Evolutionary conservation across 2,329 filamentous ascomycete genomes (phyloP).

Genomic region (Whalleya microplaca): DNA sequence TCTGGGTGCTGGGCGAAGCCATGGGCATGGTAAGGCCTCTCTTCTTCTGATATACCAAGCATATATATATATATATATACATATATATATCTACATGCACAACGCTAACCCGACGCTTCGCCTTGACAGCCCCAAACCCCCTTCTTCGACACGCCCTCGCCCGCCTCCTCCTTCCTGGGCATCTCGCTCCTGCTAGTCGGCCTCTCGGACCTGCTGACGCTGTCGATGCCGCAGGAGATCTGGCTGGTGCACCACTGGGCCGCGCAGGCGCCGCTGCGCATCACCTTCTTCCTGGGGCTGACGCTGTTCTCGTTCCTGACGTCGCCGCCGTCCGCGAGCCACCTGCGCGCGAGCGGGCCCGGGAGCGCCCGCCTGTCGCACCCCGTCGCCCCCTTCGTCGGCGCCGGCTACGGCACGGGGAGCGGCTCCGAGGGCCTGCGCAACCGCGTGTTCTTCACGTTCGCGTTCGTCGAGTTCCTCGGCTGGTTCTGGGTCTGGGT

Average conservation of each 20-base stretch:
- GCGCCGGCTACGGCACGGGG: slow-evolving; percentile 42
- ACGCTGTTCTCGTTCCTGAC: slow-evolving; percentile 57
- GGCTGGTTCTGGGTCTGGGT: slow-evolving; percentile 87
- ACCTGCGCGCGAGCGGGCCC: slow-evolving; percentile 46
- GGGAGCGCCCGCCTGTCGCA: slow-evolving; percentile 37
- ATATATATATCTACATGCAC: not conserved
- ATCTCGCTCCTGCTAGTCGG: slow-evolving; percentile 66
- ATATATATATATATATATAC: not conserved
- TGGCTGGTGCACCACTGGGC: slow-evolving; percentile 66
- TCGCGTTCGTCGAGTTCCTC: slow-evolving; percentile 81
- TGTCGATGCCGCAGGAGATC: slow-evolving; percentile 71
- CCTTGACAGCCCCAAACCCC: slow-evolving; percentile 68
- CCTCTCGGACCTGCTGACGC: slow-evolving; percentile 65
- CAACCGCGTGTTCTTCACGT: slow-evolving; percentile 84
- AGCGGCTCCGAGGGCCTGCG: slow-evolving; percentile 70
- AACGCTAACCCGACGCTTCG: not conserved
- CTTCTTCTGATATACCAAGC: not conserved
- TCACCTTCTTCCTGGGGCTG: slow-evolving; percentile 57
- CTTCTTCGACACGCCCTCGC: slow-evolving; percentile 68
- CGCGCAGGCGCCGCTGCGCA: slow-evolving; percentile 61
- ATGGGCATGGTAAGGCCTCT: slow-evolving; percentile 71
- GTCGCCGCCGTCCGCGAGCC: slow-evolving; percentile 34
- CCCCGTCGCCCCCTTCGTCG: slow-evolving; percentile 39
- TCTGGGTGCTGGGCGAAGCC: slow-evolving; percentile 80
- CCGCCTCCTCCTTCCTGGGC: slow-evolving; percentile 75